Evolutionary conservation across 2,329 filamentous ascomycete genomes (phyloP).

Genomic region (Rhexocercosporidium sp.): DNA sequence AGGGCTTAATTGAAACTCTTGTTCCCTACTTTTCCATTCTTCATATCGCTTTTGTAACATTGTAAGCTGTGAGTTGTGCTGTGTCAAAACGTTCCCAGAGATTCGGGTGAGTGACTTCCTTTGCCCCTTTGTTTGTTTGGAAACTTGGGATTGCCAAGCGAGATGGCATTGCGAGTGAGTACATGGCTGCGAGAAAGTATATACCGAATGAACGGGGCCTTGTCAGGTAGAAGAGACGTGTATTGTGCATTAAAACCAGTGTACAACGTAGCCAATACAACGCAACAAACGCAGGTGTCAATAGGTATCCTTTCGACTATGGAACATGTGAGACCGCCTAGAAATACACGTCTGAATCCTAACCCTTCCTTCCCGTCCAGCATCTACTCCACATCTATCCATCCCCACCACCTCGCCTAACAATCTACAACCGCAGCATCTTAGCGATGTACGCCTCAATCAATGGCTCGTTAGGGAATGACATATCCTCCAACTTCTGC

Average conservation of each 20-base stretch:
- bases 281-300: conserved; percentile 19
- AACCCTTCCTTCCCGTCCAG: neutral
- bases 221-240: neutral
- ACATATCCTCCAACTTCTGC: conserved; percentile 89
- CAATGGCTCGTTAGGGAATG: conserved; percentile 87
- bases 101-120: too few species aligned
- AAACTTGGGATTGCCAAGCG: too few species aligned
- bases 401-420: neutral
- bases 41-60: too few species aligned
- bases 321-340: conserved; percentile 26
- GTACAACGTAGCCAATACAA: neutral
- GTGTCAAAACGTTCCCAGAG: too few species aligned
- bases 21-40: too few species aligned
- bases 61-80: too few species aligned
- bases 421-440: conserved; percentile 75
- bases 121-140: too few species aligned
- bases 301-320: conserved; percentile 30
- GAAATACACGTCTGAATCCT: conserved; percentile 25
- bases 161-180: too few species aligned
- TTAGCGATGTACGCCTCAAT: conserved; percentile 91
- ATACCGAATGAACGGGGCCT: neutral
- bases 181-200: neutral
- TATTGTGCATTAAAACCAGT: conserved; percentile 1
- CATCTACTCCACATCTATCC: neutral
- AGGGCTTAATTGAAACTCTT: neutral